These are phyloP conservation scores for Orbilia blumenaviensis DNA, from an alignment of 2,329 filamentous ascomycete species.

Conservation along the genomic window DNA sequence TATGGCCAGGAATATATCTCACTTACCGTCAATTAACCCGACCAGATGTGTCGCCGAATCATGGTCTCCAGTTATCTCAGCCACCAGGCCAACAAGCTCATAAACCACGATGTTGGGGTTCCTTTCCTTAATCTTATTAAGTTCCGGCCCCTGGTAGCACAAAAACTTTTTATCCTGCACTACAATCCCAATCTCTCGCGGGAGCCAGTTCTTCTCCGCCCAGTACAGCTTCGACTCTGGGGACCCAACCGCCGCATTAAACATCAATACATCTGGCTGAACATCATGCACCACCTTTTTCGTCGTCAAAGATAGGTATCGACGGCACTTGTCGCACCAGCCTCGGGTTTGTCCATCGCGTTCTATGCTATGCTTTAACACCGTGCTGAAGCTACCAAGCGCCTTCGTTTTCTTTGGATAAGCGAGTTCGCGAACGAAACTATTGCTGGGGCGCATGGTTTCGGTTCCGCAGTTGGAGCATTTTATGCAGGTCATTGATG, in stretches of 20 bases:
- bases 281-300: constrained; percentile 79
- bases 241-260: constrained; percentile 78
- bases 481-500: constrained; percentile 76
- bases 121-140: constrained; percentile 80
- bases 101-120: constrained; percentile 82
- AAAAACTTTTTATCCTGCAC: constrained; percentile 91
- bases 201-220: constrained; percentile 89
- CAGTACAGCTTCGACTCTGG: constrained; percentile 81
- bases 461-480: constrained; percentile 90
- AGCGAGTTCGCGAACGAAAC: constrained; percentile 83
- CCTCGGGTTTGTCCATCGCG: constrained; percentile 86
- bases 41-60: constrained; percentile 90
- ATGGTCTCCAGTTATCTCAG: constrained; percentile 86
- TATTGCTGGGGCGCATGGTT: constrained; percentile 79
- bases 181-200: constrained; percentile 91
- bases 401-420: constrained; percentile 70
- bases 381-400: constrained; percentile 79
- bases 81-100: constrained; percentile 86
- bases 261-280: constrained; percentile 83
- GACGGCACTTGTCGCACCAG: constrained; percentile 90
- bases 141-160: constrained; percentile 91
- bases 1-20: not conserved
- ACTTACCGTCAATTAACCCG: constrained; percentile 82
- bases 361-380: constrained; percentile 92
- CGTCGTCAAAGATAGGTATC: constrained; percentile 87